phyloP scores from a whole-genome alignment of 495 filamentous ascomycete genomes.

The Cairneyella variabilis region DNA sequence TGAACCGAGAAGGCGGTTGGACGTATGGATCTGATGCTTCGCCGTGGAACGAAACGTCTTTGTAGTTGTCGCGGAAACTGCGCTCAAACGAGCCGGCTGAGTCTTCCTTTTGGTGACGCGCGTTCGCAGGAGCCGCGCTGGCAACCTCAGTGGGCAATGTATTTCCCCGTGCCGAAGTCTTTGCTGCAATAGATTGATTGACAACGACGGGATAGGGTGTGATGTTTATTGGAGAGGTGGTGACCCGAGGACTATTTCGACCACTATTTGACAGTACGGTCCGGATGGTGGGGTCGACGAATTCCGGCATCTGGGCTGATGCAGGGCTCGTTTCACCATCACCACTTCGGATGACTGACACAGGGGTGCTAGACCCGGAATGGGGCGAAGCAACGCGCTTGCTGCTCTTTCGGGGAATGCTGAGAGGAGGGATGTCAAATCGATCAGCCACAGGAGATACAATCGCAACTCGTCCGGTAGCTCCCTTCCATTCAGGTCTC shows the following conservation, averaged over 20 bases:
- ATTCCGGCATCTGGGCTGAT: constrained; percentile 14
- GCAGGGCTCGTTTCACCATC: constrained; percentile 25
- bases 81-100: constrained; percentile 32
- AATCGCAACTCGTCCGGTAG: constrained; percentile 45
- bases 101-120: constrained; percentile 24
- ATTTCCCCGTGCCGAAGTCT: constrained; percentile 1
- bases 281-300: constrained; percentile 15
- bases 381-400: constrained; percentile 19
- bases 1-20: constrained; percentile 67
- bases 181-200: constrained; percentile 2
- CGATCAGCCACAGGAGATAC: constrained; percentile 45
- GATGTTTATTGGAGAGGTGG: constrained; percentile 14
- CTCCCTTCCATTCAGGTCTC: constrained; percentile 49
- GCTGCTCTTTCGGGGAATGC: constrained; percentile 39
- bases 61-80: constrained; percentile 24
- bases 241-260: constrained; percentile 11
- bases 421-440: constrained; percentile 36
- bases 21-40: constrained; percentile 23
- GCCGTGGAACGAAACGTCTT: constrained; percentile 13
- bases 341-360: constrained; percentile 30
- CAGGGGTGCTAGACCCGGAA: constrained; percentile 9
- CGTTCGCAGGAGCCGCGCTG: too few relatives aligned
- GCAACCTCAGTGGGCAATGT: constrained; percentile 3
- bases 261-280: constrained; percentile 21
- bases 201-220: constrained; percentile 12